These are phyloP conservation scores for Tolypocladium amazonense DNA, from an alignment of 2,329 filamentous ascomycete species.

Conservation along the genomic window DNA sequence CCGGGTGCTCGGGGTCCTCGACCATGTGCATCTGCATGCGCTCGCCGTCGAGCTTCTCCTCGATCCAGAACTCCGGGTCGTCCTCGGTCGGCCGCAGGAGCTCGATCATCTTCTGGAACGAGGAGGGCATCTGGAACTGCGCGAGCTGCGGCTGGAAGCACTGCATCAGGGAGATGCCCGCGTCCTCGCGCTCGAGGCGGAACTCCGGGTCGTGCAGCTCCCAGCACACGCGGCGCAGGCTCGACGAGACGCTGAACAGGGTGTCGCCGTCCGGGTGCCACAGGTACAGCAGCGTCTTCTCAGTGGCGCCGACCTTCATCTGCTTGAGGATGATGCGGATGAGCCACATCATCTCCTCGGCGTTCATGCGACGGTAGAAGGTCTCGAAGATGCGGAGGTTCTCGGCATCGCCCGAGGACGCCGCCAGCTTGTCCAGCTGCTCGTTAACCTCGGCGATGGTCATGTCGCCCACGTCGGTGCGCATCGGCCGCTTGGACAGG, in stretches of 20 bases:
- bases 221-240: constrained; percentile 86
- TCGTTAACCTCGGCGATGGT: constrained; percentile 84
- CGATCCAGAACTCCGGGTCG: constrained; percentile 82
- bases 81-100: constrained; percentile 55
- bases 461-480: constrained; percentile 64
- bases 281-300: constrained; percentile 75
- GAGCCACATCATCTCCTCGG: constrained; percentile 88
- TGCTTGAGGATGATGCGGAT: constrained; percentile 85
- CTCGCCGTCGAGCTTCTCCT: constrained; percentile 95
- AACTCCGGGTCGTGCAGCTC: constrained; percentile 68
- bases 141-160: constrained; percentile 95
- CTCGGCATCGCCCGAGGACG: constrained; percentile 68
- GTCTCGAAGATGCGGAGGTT: constrained; percentile 71
- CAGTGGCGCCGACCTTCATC: constrained; percentile 65
- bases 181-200: constrained; percentile 64
- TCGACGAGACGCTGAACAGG: constrained; percentile 85
- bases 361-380: constrained; percentile 86
- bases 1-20: constrained; percentile 54
- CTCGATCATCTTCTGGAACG: constrained; percentile 68
- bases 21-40: constrained; percentile 94
- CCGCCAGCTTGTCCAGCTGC: constrained; percentile 67
- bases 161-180: constrained; percentile 73
- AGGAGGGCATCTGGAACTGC: constrained; percentile 73
- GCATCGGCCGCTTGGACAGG: constrained; percentile 71
- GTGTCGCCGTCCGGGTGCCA: constrained; percentile 72